phyloP scores from a whole-genome alignment of 345 rosid species.

The Salix brachista region DNA sequence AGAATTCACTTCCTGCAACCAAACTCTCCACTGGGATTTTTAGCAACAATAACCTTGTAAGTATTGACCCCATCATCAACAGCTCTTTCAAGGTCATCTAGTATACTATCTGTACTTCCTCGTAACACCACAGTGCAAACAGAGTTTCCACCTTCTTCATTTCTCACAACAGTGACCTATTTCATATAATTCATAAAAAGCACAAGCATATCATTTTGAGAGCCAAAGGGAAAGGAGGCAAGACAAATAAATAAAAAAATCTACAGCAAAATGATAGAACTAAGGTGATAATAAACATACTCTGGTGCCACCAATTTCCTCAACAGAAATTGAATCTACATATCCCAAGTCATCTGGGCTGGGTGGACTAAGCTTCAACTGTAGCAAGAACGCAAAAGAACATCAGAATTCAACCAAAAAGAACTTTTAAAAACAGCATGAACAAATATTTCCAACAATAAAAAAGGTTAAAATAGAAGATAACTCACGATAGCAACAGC shows the following conservation, averaged over 20 bases:
- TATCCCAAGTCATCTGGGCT: slow-evolving; percentile 85
- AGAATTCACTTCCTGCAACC: background rate
- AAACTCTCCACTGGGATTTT: background rate
- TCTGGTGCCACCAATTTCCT: slow-evolving; percentile 94
- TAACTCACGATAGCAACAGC: slow-evolving; percentile 71
- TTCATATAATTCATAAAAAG: slow-evolving; percentile 9
- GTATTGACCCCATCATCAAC: slow-evolving; percentile 99
- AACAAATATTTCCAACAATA: background rate
- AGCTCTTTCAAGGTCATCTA: slow-evolving; percentile 99
- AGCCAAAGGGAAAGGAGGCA: background rate
- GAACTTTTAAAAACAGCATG: background rate
- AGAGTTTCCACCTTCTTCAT: slow-evolving; percentile 91
- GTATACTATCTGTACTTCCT: slow-evolving; percentile 91
- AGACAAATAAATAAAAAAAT: background rate
- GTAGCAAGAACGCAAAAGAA: slow-evolving; percentile 18
- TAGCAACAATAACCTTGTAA: slow-evolving; percentile 62
- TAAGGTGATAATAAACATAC: slow-evolving; percentile 42
- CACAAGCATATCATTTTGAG: background rate
- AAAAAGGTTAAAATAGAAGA: background rate
- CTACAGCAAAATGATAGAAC: background rate
- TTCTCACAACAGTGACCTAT: slow-evolving; percentile 81
- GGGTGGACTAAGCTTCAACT: slow-evolving; percentile 91
- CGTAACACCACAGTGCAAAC: slow-evolving; percentile 82
- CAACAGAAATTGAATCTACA: slow-evolving; percentile 82
- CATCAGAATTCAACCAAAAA: slow-evolving; percentile 13